Base-by-base conservation (phyloP, 108 stramenopile species). In the Cyclotella baltica region DNA sequence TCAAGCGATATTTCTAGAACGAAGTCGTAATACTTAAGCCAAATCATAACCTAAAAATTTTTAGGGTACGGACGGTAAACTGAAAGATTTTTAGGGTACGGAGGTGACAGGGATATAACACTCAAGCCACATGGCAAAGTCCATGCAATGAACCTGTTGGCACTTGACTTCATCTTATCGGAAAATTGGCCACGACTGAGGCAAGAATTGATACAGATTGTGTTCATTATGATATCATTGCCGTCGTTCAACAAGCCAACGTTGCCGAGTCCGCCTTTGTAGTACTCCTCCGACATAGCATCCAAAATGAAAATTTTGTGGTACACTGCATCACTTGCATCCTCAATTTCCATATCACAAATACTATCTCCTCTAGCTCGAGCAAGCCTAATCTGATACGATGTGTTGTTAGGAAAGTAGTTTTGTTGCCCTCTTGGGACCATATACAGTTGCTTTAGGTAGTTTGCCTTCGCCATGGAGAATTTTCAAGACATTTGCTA, bases 101-200 rank as follows among this genome's bases (percentile, higher is more conserved):
- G n/a, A n/a, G n/a, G n/a, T 40, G n/a, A 30, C 15, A 4, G 33
- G 38, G 8, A 52, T 34, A 31, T 20, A 22, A 33, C 29, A 40
- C 36, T 64, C 15, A 29, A n/a, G 6, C 63, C 63, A 43, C 38
- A 40, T 8, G 63, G 63, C 8, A 64, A 27, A 20, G 27, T 40
- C 63, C 63, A 64, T 43, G 63, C 40, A 43, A 64, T 64, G 63
- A 15, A 40, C 20, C 63, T 40, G 8, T 5, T 22, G 27, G 38
- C 63, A 64, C 63, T 64, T 5, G 6, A 29, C 40, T 64, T 64
- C 27, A 64, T 43, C 29, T 64, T 64, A 22, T 64, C 63, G 29
- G 63, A 64, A 31, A 28, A 64, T 22, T 40, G 63, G 8, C 38
- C 27, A n/a, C 63, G 36, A 64, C 23, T 28, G 23, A 64, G 19